A percentile compares a stretch with the other conserved stretches of the same genome.
Conservation (phyloP, 2,329 filamentous ascomycete species). For the Sporothrix protearum region DNA sequence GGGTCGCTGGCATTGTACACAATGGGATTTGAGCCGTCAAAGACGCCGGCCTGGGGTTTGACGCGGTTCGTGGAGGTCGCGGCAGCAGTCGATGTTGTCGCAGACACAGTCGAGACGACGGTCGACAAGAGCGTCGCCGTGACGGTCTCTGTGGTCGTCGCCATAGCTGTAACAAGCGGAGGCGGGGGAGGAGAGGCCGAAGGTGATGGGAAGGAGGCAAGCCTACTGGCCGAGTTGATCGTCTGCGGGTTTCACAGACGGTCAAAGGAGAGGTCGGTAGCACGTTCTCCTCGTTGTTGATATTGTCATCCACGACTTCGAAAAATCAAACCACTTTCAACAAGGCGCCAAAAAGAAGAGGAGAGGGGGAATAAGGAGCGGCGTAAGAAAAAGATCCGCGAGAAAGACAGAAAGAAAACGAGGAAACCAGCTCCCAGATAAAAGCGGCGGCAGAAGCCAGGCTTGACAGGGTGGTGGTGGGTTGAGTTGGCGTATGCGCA, state of each 20-base stretch:
- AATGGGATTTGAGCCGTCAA: conserved; percentile 62
- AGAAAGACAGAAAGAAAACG: background rate
- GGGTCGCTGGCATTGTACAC: conserved; percentile 61
- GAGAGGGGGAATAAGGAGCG: background rate
- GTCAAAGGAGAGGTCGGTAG: background rate
- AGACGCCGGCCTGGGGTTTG: conserved; percentile 47
- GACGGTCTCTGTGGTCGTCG: conserved; percentile 28
- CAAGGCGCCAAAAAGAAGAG: background rate
- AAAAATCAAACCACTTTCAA: background rate
- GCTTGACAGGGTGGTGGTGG: background rate
- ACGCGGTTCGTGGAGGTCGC: conserved; percentile 27
- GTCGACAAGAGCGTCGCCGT: conserved; percentile 25
- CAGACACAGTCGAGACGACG: conserved; percentile 20
- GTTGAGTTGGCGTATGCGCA: background rate
- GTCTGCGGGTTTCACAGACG: background rate
- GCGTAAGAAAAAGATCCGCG: background rate
- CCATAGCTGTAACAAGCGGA: conserved; percentile 26
- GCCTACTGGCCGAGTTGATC: background rate
- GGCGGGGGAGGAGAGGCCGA: background rate
- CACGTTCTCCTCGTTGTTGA: background rate
- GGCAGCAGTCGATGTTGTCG: conserved; percentile 35
- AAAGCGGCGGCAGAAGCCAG: background rate
- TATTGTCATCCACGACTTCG: background rate
- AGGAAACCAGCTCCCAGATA: background rate
- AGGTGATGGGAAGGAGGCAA: background rate